Evolutionary conservation across 2,329 filamentous ascomycete species (phyloP).

Genomic region (Penicillium sp.): DNA sequence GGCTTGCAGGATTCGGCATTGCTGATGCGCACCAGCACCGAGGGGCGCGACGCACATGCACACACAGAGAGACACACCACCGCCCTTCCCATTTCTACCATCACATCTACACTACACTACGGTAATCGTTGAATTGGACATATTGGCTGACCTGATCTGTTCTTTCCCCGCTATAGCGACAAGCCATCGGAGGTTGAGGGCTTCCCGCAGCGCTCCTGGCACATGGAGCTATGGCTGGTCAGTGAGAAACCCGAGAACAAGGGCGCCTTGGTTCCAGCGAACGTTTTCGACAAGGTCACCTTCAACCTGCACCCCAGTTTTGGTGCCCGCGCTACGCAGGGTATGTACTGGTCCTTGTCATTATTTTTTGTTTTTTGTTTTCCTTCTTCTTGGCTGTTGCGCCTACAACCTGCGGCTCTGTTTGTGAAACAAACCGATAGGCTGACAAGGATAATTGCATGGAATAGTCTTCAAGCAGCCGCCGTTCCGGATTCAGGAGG

Average conservation of each 20-base stretch:
- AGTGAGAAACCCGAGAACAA: constrained; percentile 61
- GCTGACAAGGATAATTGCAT: background rate
- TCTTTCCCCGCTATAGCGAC: constrained; percentile 54
- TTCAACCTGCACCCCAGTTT: constrained; percentile 96
- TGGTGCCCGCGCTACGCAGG: constrained; percentile 73
- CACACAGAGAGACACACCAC: background rate
- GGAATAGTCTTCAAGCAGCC: constrained; percentile 71
- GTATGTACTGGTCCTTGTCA: constrained; percentile 53
- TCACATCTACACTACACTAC: background rate
- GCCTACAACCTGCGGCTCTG: background rate
- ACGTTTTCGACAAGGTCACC: constrained; percentile 84
- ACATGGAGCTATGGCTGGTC: constrained; percentile 77
- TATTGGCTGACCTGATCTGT: constrained; percentile 7
- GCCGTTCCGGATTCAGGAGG: constrained; percentile 86
- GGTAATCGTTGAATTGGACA: background rate
- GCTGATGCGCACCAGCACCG: background rate
- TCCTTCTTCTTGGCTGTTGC: background rate
- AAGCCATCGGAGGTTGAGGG: constrained; percentile 80
- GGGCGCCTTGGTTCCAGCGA: constrained; percentile 78
- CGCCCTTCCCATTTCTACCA: background rate
- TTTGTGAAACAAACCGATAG: background rate
- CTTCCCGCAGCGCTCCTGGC: constrained; percentile 92
- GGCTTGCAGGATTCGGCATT: background rate
- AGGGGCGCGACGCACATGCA: background rate
- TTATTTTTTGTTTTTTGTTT: background rate